Conservation (phyloP, 2,329 filamentous ascomycete genomes). For the Incumbomyces delicatus region DNA sequence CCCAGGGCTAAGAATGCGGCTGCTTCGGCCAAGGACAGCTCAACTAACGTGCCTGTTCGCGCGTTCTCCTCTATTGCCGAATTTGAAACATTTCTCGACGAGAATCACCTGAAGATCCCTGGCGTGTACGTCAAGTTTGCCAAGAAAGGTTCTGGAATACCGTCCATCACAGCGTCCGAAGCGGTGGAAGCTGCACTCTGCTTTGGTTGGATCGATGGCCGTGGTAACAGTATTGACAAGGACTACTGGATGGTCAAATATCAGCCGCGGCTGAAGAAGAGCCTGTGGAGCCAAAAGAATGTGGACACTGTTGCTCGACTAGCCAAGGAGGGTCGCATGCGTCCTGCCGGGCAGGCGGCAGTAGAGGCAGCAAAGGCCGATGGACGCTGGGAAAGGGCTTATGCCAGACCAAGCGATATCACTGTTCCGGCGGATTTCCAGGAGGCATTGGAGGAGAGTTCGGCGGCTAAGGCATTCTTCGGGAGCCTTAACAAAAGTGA, state of each 20-base stretch:
- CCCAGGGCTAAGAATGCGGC: not conserved
- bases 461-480: conserved; percentile 32
- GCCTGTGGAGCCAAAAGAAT: conserved; percentile 53
- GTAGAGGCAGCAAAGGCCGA: conserved; percentile 48
- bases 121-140: conserved; percentile 42
- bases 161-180: conserved; percentile 38
- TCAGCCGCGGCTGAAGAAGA: conserved; percentile 46
- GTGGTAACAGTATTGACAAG: conserved; percentile 37
- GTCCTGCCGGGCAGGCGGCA: conserved; percentile 37
- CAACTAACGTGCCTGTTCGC: conserved; percentile 18
- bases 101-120: conserved; percentile 24
- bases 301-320: conserved; percentile 42
- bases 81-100: conserved; percentile 34
- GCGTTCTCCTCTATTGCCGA: conserved; percentile 22
- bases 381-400: conserved; percentile 50
- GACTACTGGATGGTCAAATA: conserved; percentile 47
- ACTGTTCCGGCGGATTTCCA: conserved; percentile 42
- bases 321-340: conserved; percentile 40
- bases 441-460: conserved; percentile 30
- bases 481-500: conserved; percentile 36
- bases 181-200: conserved; percentile 50
- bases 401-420: conserved; percentile 41
- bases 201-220: conserved; percentile 56
- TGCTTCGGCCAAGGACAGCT: not conserved
- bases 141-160: conserved; percentile 38